Percentiles rank a stretch among this genome's conserved stretches.
Evolutionary conservation across 805 yeast species (phyloP).

Genomic region (Komagataella mondaviorum): DNA sequence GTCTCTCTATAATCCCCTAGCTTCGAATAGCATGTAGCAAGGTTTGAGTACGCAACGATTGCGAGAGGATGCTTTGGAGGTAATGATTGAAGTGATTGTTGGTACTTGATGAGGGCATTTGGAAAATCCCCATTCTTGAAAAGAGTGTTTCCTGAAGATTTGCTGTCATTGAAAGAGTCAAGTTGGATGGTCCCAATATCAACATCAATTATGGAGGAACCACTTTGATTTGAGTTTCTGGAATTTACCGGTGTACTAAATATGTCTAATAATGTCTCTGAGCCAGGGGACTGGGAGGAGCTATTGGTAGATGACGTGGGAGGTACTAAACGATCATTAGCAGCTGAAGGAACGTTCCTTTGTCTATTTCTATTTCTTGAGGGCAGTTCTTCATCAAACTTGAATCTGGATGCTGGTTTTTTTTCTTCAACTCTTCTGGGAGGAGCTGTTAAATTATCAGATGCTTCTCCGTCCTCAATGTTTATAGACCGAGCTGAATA

Average conservation of each 20-base stretch:
- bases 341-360: neutral
- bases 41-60: slow-evolving; percentile 61
- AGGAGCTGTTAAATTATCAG: neutral
- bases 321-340: neutral
- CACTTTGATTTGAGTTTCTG: neutral
- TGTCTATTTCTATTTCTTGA: slow-evolving; percentile 2
- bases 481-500: slow-evolving; percentile 26
- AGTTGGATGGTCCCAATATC: slow-evolving; percentile 7
- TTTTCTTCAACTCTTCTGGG: slow-evolving; percentile 5
- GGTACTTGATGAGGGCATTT: slow-evolving; percentile 47
- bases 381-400: slow-evolving; percentile 6
- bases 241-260: neutral
- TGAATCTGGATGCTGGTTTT: slow-evolving; percentile 1
- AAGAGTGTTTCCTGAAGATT: slow-evolving; percentile 42
- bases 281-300: neutral
- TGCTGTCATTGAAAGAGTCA: slow-evolving; percentile 29
- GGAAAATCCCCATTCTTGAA: slow-evolving; percentile 79
- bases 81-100: slow-evolving; percentile 30
- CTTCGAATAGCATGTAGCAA: slow-evolving; percentile 54
- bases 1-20: slow-evolving; percentile 56
- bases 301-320: neutral
- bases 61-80: slow-evolving; percentile 55
- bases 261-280: neutral
- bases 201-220: neutral
- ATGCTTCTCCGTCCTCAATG: slow-evolving; percentile 19